These are phyloP conservation scores for Polygonum maritimum DNA, from an alignment of 148 eudicot species.

Conservation along the genomic window DNA sequence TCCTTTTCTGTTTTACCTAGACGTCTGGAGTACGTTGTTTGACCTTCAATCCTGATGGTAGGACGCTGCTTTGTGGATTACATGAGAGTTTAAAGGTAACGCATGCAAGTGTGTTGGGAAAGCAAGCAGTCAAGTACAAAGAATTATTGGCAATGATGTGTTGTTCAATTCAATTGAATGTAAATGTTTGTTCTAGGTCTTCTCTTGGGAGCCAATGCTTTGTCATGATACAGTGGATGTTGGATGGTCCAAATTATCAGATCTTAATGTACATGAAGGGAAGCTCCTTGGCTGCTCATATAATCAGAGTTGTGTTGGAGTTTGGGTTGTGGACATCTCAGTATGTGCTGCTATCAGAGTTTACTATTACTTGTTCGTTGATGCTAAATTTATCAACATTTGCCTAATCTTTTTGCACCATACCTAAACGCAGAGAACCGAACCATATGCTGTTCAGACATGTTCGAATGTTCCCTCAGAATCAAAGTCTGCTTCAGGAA, in stretches of 20 bases:
- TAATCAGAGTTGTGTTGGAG: conserved; percentile 98
- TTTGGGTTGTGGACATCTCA: conserved; percentile 97
- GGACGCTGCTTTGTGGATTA: conserved; percentile 85
- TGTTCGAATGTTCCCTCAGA: conserved; percentile 51
- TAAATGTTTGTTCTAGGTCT: conserved; percentile 39
- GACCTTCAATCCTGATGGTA: conserved; percentile 95
- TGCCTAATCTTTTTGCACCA: not conserved
- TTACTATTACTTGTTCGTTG: not conserved
- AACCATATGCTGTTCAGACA: conserved; percentile 59
- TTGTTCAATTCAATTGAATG: conserved; percentile 10
- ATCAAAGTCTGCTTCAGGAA: conserved; percentile 42
- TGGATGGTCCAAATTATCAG: conserved; percentile 94
- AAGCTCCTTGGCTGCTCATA: conserved; percentile 97
- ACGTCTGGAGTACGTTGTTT: conserved; percentile 87
- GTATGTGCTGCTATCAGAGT: conserved; percentile 25
- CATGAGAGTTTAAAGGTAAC: conserved; percentile 86
- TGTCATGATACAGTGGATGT: conserved; percentile 91
- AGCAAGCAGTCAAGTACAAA: not conserved
- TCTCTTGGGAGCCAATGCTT: conserved; percentile 91
- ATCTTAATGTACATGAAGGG: conserved; percentile 93
- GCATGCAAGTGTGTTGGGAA: conserved; percentile 1
- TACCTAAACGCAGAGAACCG: conserved; percentile 51
- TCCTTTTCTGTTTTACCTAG: conserved; percentile 29
- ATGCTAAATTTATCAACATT: not conserved
- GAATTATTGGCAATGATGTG: not conserved